phyloP scores from a whole-genome alignment of 176 grass and related monocot genomes.

The Bonia amplexicaulis region DNA sequence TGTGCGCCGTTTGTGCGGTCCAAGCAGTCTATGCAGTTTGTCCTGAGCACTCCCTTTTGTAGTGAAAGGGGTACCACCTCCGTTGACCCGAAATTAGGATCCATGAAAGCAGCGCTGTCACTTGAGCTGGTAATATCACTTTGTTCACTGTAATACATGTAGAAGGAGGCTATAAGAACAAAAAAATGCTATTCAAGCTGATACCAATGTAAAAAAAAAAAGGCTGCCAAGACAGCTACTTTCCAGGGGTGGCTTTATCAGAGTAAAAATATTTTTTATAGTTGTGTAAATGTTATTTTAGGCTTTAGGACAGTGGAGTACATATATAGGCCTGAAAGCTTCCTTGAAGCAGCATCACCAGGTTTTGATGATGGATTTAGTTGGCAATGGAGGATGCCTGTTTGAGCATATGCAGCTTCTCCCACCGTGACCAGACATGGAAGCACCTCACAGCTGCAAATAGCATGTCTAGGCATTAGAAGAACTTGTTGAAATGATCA shows the following conservation, averaged over 20 bases:
- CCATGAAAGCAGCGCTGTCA: neutral
- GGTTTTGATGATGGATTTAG: conserved; percentile 2
- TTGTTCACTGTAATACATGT: conserved; percentile 12
- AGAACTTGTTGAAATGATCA: neutral
- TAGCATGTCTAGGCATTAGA: neutral
- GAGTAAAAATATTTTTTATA: neutral
- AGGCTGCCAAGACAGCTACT: neutral
- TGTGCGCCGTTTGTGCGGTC: conserved; percentile 67
- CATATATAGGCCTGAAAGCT: neutral
- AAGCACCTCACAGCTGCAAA: conserved; percentile 41
- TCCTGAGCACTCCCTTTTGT: conserved; percentile 56
- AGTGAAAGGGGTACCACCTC: neutral
- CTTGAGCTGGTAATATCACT: neutral
- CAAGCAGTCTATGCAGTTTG: conserved; percentile 65
- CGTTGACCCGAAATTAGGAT: neutral
- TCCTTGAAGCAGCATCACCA: neutral
- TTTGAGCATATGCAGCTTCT: conserved; percentile 30
- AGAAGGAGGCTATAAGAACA: neutral
- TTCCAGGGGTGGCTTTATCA: neutral
- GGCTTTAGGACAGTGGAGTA: neutral
- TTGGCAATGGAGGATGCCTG: conserved; percentile 45
- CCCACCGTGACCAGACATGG: conserved; percentile 32
- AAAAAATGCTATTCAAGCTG: neutral
- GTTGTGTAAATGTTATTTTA: neutral
- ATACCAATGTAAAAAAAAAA: neutral